phyloP scores from a whole-genome alignment of 345 rosid species.

The Physaria fendleri region DNA sequence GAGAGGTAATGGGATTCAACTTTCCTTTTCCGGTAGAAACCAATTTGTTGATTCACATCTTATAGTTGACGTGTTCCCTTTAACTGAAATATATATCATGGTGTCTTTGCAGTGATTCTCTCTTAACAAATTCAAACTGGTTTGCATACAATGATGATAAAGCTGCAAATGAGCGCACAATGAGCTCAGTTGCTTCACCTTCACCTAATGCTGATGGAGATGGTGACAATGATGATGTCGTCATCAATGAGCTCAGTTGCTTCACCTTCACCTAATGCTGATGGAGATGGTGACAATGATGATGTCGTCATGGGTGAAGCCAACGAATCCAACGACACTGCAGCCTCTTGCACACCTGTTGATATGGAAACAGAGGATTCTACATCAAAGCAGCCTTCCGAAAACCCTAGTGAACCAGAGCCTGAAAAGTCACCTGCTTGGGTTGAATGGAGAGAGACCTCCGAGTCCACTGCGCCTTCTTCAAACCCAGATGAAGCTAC shows the following conservation, averaged over 20 bases:
- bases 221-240: conserved; percentile 34
- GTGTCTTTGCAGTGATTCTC: conserved; percentile 55
- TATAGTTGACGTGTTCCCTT: background rate
- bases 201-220: conserved; percentile 50
- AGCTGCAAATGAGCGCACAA: conserved; percentile 44
- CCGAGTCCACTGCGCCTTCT: conserved; percentile 41
- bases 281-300: conserved; percentile 36
- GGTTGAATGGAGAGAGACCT: conserved; percentile 85
- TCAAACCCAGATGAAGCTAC: conserved; percentile 30
- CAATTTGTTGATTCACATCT: background rate
- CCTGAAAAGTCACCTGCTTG: conserved; percentile 54
- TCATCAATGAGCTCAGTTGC: conserved; percentile 43
- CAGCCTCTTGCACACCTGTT: conserved; percentile 38
- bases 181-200: conserved; percentile 52
- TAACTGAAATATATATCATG: background rate
- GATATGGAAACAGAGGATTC: conserved; percentile 38
- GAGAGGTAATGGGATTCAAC: conserved; percentile 52
- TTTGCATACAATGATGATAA: conserved; percentile 77
- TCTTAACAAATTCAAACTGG: conserved; percentile 87
- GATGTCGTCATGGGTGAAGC: conserved; percentile 43
- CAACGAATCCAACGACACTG: conserved; percentile 42
- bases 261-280: conserved; percentile 58
- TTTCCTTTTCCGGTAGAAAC: conserved; percentile 8
- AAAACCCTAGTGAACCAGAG: conserved; percentile 39
- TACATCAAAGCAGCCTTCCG: conserved; percentile 28